Base-by-base conservation (phyloP, 1,139 yeast genomes). In the Yamadazyma atmosphaerica region DNA sequence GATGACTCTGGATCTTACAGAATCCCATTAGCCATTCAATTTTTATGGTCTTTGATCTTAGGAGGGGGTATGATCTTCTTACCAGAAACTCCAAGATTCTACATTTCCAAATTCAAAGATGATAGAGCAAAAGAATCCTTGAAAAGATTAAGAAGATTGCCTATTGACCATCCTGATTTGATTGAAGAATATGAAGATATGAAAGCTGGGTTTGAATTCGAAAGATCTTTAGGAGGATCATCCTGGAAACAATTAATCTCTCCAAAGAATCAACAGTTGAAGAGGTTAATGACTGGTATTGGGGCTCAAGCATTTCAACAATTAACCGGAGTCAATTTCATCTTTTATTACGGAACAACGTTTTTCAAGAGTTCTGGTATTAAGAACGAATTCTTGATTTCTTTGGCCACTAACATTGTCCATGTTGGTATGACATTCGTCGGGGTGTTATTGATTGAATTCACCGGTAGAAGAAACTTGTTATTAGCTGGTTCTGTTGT, bases 61-160 rank as follows among this genome's bases (percentile, higher is more conserved):
- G 60, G 66, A 18, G 39, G 52, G 26, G 90, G 86, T 57, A 76
- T 83, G 78, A 50, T 71, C 36, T 67, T 74, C 21, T 76, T 83
- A 62, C 94, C 94, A 42, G 94, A 86, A 63, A 81, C 92, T 31
- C 89, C 94, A 50, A 76, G 94, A 65, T 86, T 63, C 63, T 72
- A 75, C 56, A 74, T 82, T 44, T 76, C 78, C 46, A 64, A 58
- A 36, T 79, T 72, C 44, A 63, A 64, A 42, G 61, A 77, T 37
- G 85, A 72, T 17, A 76, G 74, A 39, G 92, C 92, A 23, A 74
- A 55, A 47, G 47, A 54, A 8, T 60, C 69, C n/a, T 57, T 65
- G 47, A 34, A 51, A 18, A 54, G 50, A 40, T 58, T 64, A 50
- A 61, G 69, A 52, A 56, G 55, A 42, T 55, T 64, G 43, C 65